phyloP scores from a whole-genome alignment of 1,284 basidiomycete genomes.

The Microbotryomycetes sp. region DNA sequence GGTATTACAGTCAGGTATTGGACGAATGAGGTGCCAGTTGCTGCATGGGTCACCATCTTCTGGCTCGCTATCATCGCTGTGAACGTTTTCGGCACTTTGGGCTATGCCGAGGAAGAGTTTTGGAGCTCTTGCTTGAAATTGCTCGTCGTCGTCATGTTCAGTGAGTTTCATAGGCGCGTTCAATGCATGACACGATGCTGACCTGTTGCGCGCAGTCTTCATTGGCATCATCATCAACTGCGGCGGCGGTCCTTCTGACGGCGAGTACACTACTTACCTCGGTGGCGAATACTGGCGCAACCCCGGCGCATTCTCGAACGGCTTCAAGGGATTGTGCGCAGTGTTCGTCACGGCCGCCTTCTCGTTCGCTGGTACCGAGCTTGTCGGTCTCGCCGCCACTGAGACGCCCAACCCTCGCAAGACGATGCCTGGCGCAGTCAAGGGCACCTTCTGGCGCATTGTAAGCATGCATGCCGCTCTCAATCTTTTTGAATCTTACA shows the following conservation, averaged over 20 bases:
- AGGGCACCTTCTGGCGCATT: conserved; percentile 45
- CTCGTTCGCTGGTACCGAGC: conserved; percentile 36
- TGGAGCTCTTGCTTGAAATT: conserved; percentile 40
- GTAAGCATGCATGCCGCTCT: neutral
- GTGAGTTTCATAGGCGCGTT: conserved; percentile 8
- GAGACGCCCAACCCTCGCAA: conserved; percentile 49
- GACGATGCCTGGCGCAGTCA: conserved; percentile 47
- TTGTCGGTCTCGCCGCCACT: conserved; percentile 63
- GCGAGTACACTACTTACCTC: conserved; percentile 11
- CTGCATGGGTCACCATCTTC: conserved; percentile 41
- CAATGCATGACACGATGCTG: neutral
- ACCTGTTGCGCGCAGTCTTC: conserved; percentile 7
- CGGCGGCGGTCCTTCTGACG: conserved; percentile 37
- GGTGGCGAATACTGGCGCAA: conserved; percentile 36
- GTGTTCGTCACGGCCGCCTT: conserved; percentile 55
- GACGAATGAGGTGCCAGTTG: conserved; percentile 33
- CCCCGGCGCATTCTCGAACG: conserved; percentile 44
- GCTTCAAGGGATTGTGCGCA: conserved; percentile 51
- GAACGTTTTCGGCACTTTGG: conserved; percentile 30
- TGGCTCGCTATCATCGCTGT: conserved; percentile 24
- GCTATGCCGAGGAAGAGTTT: conserved; percentile 41
- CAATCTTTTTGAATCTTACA: neutral
- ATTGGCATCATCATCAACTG: conserved; percentile 29
- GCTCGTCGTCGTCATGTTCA: conserved; percentile 42
- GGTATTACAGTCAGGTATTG: conserved; percentile 34